Percentiles rank a stretch among this genome's conserved stretches.
phyloP scores from a whole-genome alignment of 257 asterid species.

The Rhazya stricta region DNA sequence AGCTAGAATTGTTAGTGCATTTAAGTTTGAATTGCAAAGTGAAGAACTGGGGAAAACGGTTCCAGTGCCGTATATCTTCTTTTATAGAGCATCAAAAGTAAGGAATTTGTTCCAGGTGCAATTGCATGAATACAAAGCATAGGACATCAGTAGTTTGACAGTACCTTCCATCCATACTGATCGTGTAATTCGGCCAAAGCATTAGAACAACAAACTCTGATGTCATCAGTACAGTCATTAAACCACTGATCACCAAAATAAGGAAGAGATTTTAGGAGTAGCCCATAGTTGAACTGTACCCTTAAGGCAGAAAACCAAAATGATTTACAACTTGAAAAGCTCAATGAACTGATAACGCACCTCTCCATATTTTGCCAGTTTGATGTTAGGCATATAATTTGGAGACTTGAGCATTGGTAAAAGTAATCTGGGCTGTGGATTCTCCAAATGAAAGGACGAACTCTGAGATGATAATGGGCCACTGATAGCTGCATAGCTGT shows the following conservation, averaged over 20 bases:
- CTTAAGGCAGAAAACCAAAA: neutral
- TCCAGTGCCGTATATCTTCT: neutral
- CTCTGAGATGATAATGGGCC: slow-evolving; percentile 39
- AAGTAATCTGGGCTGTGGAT: slow-evolving; percentile 49
- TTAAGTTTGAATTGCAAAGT: neutral
- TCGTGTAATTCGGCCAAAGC: slow-evolving; percentile 48
- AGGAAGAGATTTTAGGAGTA: neutral
- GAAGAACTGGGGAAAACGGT: neutral
- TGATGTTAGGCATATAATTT: slow-evolving; percentile 35
- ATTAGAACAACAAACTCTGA: slow-evolving; percentile 58
- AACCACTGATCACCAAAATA: slow-evolving; percentile 57
- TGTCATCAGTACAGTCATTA: slow-evolving; percentile 69
- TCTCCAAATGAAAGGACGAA: slow-evolving; percentile 2
- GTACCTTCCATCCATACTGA: slow-evolving; percentile 77
- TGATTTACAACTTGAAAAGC: neutral
- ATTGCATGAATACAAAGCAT: neutral
- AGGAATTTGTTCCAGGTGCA: neutral
- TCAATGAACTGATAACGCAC: slow-evolving; percentile 25
- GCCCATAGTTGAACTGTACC: neutral
- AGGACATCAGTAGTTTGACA: neutral
- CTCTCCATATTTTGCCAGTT: slow-evolving; percentile 72
- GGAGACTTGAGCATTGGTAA: slow-evolving; percentile 61
- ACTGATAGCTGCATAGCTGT: slow-evolving; percentile 84
- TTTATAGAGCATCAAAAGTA: neutral
- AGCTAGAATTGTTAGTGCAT: neutral